Evolutionary conservation across 805 yeast genomes (phyloP).

Genomic region (Saccharomycopsis schoenii): DNA sequence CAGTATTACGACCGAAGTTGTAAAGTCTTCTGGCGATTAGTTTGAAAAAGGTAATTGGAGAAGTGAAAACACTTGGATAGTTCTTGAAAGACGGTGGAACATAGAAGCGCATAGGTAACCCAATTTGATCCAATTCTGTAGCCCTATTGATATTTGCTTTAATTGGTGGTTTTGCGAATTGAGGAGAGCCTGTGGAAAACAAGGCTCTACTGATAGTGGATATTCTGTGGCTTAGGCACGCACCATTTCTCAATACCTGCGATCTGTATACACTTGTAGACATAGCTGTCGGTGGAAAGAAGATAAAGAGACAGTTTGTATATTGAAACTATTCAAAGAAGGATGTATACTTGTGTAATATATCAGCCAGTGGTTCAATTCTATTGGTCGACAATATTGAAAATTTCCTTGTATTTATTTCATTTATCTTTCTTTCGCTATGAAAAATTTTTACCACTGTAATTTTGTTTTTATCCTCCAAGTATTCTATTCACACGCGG

Average conservation of each 20-base stretch:
- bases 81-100: conserved; percentile 41
- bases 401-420: neutral
- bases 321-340: too few species aligned
- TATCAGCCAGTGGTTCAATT: too few species aligned
- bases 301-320: too few species aligned
- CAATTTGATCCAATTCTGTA: conserved; percentile 5
- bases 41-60: conserved; percentile 35
- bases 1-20: conserved; percentile 56
- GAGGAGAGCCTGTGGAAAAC: neutral
- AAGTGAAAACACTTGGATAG: conserved; percentile 32
- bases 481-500: too few species aligned
- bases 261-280: neutral
- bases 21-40: conserved; percentile 51
- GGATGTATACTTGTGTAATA: too few species aligned
- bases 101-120: conserved; percentile 25
- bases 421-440: neutral
- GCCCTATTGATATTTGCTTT: neutral
- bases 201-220: neutral
- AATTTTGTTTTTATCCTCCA: too few species aligned
- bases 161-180: neutral
- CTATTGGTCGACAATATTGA: neutral
- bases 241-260: neutral
- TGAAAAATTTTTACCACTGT: neutral
- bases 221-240: neutral
- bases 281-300: neutral